Percentiles rank a stretch among this genome's conserved stretches.
Conservation (phyloP, 2,329 filamentous ascomycete genomes). For the Neonectria coccinea region DNA sequence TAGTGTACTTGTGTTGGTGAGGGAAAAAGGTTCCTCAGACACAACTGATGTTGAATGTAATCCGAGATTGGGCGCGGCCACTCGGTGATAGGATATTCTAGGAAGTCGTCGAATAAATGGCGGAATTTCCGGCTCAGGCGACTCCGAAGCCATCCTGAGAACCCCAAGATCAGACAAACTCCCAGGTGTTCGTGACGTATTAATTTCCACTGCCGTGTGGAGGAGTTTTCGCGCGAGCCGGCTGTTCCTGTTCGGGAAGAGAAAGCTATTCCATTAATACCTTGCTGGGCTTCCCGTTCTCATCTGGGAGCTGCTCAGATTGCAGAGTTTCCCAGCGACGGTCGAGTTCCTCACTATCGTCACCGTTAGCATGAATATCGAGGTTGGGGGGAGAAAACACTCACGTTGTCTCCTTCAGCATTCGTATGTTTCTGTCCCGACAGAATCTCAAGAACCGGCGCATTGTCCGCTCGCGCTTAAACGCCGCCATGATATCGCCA, state of each 20-base stretch:
- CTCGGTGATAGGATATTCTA: neutral
- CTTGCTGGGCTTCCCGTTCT: slow-evolving; percentile 44
- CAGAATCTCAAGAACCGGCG: slow-evolving; percentile 63
- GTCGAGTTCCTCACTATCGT: slow-evolving; percentile 51
- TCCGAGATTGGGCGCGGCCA: slow-evolving; percentile 11
- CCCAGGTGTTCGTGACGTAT: neutral
- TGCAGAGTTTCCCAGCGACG: slow-evolving; percentile 52
- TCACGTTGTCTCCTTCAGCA: slow-evolving; percentile 57
- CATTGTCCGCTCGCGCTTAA: slow-evolving; percentile 66
- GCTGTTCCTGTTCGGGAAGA: neutral
- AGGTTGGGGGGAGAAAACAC: slow-evolving; percentile 34
- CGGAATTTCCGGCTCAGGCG: neutral
- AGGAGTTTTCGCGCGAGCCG: neutral
- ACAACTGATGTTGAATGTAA: slow-evolving; percentile 12
- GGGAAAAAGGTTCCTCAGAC: slow-evolving; percentile 11
- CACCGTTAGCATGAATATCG: slow-evolving; percentile 32
- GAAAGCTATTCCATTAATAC: slow-evolving; percentile 43
- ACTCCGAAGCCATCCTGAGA: neutral
- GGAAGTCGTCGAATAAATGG: neutral
- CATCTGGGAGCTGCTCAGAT: slow-evolving; percentile 48
- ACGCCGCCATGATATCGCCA: slow-evolving; percentile 63
- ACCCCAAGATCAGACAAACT: neutral
- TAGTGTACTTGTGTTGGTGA: slow-evolving; percentile 17
- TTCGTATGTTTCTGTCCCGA: slow-evolving; percentile 55
- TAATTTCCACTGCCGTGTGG: neutral